Evolutionary conservation across 441 rosid species (phyloP), one percentile per base, ranked within the genome.

Genomic region (Gossypium aridum): DNA sequence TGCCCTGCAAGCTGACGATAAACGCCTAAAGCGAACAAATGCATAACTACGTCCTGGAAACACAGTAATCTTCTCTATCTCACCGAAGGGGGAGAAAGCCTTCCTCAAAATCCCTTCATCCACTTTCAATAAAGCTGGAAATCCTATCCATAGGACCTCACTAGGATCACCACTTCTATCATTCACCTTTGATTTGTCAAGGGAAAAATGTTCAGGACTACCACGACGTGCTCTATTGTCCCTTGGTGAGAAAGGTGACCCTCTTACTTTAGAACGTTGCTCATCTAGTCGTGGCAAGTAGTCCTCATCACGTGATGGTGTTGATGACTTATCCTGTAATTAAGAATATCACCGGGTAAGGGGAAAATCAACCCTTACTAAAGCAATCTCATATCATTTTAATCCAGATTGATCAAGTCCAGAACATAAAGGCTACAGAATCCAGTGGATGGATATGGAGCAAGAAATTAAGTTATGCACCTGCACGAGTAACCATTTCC

Each of bases 21-120:
- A 13, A 79, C 76, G 85, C 77, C 87, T 84, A 84, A 91, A 95
- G 37, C 86, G 93, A 79, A 95, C 92, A 83, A 95, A 95, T 75
- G 99, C 99, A 83, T 93, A 95, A 82, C 97, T 95, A 71, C 98
- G 98, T 74, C 99, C 98, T 25, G 97, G 96, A 84, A 95, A 91
- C 66, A 87, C 89, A 7, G 96, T 86, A 56, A 95, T 85, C 85
- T 87, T 95, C 65, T 88, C 91, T 76, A 93, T 80, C 78, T 95
- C 99, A 77, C 99, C 99, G 77, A 90, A 95, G 45, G 97, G 93
- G 5, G 91, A 85, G 81, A 95, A 93, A 26, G 92, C 95, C 78
- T 89, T 87, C 78, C 90, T 84, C 83, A 95, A 85, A 81, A 88
- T 82, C 64, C 72, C 63, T 74, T 95, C 99, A 79, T 95, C 98